A percentile compares a stretch with the other conserved stretches of the same genome.
Evolutionary conservation across 2,329 filamentous ascomycete genomes (phyloP).

Genomic region (Balansia obtecta): DNA sequence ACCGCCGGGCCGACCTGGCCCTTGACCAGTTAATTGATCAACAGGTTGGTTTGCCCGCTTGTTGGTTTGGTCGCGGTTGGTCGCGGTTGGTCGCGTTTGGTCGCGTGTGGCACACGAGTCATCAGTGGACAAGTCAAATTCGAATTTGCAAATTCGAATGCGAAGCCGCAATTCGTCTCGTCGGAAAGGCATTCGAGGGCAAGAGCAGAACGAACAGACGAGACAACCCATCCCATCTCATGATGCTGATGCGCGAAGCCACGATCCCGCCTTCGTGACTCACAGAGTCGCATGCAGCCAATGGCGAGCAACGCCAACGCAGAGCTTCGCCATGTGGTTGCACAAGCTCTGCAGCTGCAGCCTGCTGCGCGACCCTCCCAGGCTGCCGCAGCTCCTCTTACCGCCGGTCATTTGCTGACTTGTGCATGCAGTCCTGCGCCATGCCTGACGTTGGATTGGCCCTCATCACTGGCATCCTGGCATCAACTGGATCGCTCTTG

Average conservation of each 20-base stretch:
- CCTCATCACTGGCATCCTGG: no score
- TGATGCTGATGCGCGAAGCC: background rate
- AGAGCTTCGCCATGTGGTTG: background rate
- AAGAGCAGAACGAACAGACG: no score
- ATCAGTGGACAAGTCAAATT: background rate
- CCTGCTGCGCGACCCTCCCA: background rate
- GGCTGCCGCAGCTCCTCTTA: background rate
- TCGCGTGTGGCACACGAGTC: no score
- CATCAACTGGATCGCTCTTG: background rate
- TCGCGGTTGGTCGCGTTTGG: background rate
- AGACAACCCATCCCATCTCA: no score
- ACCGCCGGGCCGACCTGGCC: no score
- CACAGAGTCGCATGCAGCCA: background rate
- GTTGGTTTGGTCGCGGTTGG: background rate
- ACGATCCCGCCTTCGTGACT: background rate
- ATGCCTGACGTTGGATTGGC: background rate
- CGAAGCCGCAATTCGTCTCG: no score
- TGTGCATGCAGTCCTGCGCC: background rate
- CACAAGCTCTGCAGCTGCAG: background rate
- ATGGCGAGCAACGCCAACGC: slow-evolving; percentile 2
- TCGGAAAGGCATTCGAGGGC: no score
- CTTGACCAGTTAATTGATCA: no score
- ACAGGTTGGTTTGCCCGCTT: no score
- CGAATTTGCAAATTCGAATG: no score
- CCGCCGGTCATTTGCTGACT: background rate